Base-by-base conservation (phyloP, 1,284 basidiomycete species). In the Neonothopanus nambi region DNA sequence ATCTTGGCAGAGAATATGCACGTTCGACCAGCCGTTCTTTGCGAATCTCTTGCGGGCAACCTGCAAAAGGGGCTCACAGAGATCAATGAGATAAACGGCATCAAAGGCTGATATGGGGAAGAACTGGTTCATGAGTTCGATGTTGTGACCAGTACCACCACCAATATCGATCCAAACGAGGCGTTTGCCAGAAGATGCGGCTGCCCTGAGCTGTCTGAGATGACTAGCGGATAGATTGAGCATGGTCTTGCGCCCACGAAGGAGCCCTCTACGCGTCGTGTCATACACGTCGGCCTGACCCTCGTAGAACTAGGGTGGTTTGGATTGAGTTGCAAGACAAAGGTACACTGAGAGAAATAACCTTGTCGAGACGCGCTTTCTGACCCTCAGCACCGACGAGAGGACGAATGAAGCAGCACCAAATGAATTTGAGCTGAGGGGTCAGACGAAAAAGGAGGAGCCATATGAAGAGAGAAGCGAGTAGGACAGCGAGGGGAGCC, bases 101-200 rank as follows among this genome's bases (percentile, higher is more conserved):
- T 89, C 85, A 58, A 89, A 89, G 8, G 76, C 75, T 1, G 74
- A 69, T 51, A 89, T 73, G 7, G 86, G 81, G 54, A 90, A 78
- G 67, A 82, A 82, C 61, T 82, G 78, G 69, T 89, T 77, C 90
- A 91, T 92, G 59, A 85, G 76, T 70, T 93, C 91, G 60, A 93
- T 87, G 68, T 92, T 93, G 76, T 88, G 86, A 78, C 85, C 87
- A 9, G 90, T 92, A 33, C 90, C 91, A 24, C 90, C 91, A 8
- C 90, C 91, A 52, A 93, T 84, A 67, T 92, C 91, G 28, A 92
- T 78, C 91, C 91, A 93, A 28, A 93, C 78, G 9, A 89, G 73
- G 24, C 75, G 75, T 61, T 80, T 77, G 0, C 69, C 61, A 0
- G 77, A 75, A 20, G 74, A 60, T 23, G 64, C 67, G 37, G 65